Percentiles rank a stretch among this genome's conserved stretches.
Conservation (phyloP, 257 asterid species). For the Nicotiana tomentosiformis region DNA sequence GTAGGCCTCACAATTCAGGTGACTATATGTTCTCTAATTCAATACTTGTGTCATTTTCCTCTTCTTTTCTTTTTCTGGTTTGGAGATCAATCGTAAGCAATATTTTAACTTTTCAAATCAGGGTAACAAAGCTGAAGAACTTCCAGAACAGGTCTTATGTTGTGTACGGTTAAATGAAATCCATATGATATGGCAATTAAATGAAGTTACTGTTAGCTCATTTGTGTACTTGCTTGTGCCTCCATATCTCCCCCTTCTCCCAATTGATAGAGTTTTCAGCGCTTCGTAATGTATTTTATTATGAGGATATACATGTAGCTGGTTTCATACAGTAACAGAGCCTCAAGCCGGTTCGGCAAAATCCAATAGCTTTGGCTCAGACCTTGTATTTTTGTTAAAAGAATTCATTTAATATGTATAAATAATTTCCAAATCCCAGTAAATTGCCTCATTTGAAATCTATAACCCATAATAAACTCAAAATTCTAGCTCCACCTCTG, state of each 20-base stretch:
- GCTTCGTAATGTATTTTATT: background rate
- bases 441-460: no score
- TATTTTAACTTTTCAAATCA: constrained; percentile 24
- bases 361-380: no score
- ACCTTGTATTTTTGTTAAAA: no score
- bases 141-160: constrained; percentile 88
- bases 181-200: background rate
- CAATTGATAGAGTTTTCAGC: background rate
- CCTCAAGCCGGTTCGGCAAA: no score
- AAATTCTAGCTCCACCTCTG: no score
- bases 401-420: no score
- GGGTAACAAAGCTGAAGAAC: constrained; percentile 91
- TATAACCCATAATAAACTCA: no score
- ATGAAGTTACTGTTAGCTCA: background rate
- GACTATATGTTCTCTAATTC: constrained; percentile 16
- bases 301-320: no score
- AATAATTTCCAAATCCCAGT: no score
- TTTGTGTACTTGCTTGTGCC: background rate
- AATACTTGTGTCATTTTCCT: no score
- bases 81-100: background rate
- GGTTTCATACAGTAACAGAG: no score
- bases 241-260: background rate
- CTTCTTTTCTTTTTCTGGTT: background rate
- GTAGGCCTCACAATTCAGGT: constrained; percentile 94
- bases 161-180: constrained; percentile 72